phyloP scores from a whole-genome alignment of 2,329 filamentous ascomycete species.

The Graphilbum sp. region DNA sequence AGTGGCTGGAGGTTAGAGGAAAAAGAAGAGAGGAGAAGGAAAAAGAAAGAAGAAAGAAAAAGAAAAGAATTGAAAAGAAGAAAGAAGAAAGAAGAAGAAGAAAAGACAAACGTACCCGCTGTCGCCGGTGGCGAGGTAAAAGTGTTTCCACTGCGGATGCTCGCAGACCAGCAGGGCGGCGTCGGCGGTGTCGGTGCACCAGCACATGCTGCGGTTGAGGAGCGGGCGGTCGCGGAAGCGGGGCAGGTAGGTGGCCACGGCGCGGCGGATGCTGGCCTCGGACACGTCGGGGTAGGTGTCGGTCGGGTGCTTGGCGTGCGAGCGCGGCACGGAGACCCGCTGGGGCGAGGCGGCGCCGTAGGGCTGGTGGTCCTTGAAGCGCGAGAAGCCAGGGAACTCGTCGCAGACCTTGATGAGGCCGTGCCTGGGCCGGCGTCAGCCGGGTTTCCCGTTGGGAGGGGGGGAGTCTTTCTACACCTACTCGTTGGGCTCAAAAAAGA shows the following conservation, averaged over 20 bases:
- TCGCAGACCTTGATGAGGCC: conserved; percentile 22
- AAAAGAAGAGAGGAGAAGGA: too few species aligned
- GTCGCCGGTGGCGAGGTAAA: conserved; percentile 38
- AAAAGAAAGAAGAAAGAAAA: too few species aligned
- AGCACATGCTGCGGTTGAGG: conserved; percentile 4
- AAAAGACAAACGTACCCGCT: conserved; percentile 22
- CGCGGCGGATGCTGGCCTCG: conserved; percentile 5
- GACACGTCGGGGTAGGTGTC: conserved; percentile 20
- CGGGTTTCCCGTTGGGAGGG: too few species aligned
- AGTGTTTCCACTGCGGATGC: conserved; percentile 24
- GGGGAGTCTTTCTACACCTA: conserved; percentile 1
- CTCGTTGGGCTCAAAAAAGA: conserved; percentile 31
- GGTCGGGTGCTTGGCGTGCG: conserved; percentile 19
- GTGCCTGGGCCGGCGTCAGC: conserved; percentile 2
- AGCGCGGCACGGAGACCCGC: conserved; percentile 18
- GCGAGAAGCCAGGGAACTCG: conserved; percentile 23
- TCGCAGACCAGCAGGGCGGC: conserved; percentile 16
- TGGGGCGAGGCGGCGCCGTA: conserved; percentile 15
- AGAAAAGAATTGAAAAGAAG: too few species aligned
- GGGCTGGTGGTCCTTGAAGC: conserved; percentile 18
- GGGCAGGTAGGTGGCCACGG: conserved; percentile 3
- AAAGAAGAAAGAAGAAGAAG: too few species aligned
- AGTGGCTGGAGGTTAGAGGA: too few species aligned
- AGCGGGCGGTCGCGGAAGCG: neutral
- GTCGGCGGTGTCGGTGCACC: conserved; percentile 5